phyloP scores from a whole-genome alignment of 2,329 filamentous ascomycete species.

The Colletotrichum truncatum region DNA sequence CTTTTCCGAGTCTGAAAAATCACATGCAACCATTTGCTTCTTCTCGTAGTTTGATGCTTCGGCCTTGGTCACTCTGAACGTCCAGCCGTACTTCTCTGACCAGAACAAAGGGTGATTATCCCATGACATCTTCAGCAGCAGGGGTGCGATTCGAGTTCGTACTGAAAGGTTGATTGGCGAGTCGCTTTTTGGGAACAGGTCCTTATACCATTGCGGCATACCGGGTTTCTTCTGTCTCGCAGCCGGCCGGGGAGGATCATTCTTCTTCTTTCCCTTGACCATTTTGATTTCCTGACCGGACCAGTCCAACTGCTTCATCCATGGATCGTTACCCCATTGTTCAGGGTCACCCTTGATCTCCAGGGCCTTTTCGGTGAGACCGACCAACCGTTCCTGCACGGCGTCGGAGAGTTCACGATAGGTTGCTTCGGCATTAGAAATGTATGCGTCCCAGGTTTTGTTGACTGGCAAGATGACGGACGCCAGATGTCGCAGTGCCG shows the following conservation, averaged over 20 bases:
- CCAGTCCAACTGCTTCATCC: slow-evolving; percentile 96
- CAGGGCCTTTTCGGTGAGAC: slow-evolving; percentile 80
- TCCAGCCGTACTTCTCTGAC: slow-evolving; percentile 95
- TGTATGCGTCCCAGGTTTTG: slow-evolving; percentile 86
- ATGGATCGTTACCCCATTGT: slow-evolving; percentile 82
- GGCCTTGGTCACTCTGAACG: slow-evolving; percentile 76
- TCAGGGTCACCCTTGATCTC: slow-evolving; percentile 75
- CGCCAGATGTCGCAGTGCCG: slow-evolving; percentile 90
- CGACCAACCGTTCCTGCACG: slow-evolving; percentile 79
- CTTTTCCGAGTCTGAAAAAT: slow-evolving; percentile 80
- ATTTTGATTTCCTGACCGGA: slow-evolving; percentile 90
- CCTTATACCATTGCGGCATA: slow-evolving; percentile 96
- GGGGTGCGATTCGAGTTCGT: slow-evolving; percentile 84
- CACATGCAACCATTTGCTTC: slow-evolving; percentile 78
- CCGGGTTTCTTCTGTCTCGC: slow-evolving; percentile 92
- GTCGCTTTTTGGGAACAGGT: slow-evolving; percentile 77
- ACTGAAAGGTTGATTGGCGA: slow-evolving; percentile 81
- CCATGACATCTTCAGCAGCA: slow-evolving; percentile 87
- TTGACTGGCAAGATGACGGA: slow-evolving; percentile 93
- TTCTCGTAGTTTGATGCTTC: slow-evolving; percentile 73
- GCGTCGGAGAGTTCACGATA: slow-evolving; percentile 80
- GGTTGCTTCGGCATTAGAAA: slow-evolving; percentile 83
- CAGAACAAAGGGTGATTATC: slow-evolving; percentile 89
- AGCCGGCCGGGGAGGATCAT: slow-evolving; percentile 78
- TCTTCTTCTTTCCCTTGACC: slow-evolving; percentile 91